phyloP scores from a whole-genome alignment of 1,284 basidiomycete species.

The Tremellales sp. region DNA sequence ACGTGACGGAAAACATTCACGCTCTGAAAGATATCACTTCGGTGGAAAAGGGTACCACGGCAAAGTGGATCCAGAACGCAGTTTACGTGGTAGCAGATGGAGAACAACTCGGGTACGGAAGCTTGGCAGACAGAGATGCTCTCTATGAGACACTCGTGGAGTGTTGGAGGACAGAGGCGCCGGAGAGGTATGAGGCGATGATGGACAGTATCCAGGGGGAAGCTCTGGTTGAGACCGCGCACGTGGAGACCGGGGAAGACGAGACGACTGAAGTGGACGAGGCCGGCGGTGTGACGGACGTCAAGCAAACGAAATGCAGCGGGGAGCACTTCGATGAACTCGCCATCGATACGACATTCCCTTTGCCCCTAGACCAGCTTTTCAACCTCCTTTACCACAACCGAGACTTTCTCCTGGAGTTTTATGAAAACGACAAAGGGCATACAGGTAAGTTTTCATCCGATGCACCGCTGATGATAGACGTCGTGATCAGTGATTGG shows the following conservation, averaged over 20 bases:
- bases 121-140: conserved; percentile 23
- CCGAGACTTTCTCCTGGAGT: conserved; percentile 19
- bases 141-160: conserved; percentile 17
- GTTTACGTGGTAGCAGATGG: conserved; percentile 15
- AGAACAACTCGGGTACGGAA: conserved; percentile 18
- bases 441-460: conserved; percentile 20
- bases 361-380: conserved; percentile 16
- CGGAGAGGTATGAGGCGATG: conserved; percentile 14
- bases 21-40: conserved; percentile 12
- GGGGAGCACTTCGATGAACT: conserved; percentile 19
- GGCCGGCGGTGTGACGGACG: conserved; percentile 2
- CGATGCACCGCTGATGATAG: conserved; percentile 8
- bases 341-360: conserved; percentile 20
- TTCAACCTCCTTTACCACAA: conserved; percentile 25
- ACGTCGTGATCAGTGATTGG: conserved; percentile 23
- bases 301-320: conserved; percentile 8
- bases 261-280: neutral
- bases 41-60: conserved; percentile 24
- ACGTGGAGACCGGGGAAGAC: neutral
- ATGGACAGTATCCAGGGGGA: conserved; percentile 3
- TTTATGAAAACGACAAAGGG: conserved; percentile 17
- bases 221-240: neutral
- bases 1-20: conserved; percentile 19
- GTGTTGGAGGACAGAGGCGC: conserved; percentile 17
- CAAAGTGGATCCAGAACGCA: conserved; percentile 33